Base-by-base conservation (phyloP, 1,284 basidiomycete genomes). In the Boletus semigastroideus region DNA sequence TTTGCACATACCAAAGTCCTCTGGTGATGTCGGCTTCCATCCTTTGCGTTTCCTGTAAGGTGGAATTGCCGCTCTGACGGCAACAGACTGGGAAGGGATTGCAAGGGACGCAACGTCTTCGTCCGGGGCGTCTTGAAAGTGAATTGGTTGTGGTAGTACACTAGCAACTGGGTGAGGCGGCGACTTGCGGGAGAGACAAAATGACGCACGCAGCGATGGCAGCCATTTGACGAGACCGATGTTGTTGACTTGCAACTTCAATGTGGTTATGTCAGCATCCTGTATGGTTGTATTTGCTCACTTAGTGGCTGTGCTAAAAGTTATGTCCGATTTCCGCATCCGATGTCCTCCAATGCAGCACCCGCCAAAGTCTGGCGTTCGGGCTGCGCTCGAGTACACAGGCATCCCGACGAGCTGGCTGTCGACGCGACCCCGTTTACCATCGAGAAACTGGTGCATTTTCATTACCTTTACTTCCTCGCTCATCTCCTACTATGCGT, bases 371-470 rank as follows among this genome's bases (percentile, higher is more conserved):
- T 81, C 80, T 40, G 82, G 83, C 34, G 56, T 81, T 40, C 72
- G 72, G 33, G 69, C 76, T 34, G 80, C 78, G n/a, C 75, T 87
- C 52, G 69, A 75, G 51, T 83, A 82, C 68, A 84, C 82, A 3
- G 84, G 84, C 41, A 84, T 92, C 31, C 89, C 89, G 33, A 73
- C 80, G 8, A 76, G 78, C 46, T 90, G 86, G 87, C 74, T 92
- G 33, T 79, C 84, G 61, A 85, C 87, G 63, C 80, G 85, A 22
- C 90, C 89, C 7, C 83, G 80, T 61, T 79, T 97, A 36, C 94
- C 95, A 7, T 93, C 90, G 3, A 82, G 92, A 56, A 97, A 97
- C 67, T 94, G 92, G 92, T 83, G 92, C 66, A 94, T 98, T 65
- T 98, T 97, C 72, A 78, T 93, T 54, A 78, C 84, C 33, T 73